Percentiles rank a stretch among this genome's conserved stretches.
phyloP scores from a whole-genome alignment of 1,284 basidiomycete genomes.

The Cryptococcus amylolentus region DNA sequence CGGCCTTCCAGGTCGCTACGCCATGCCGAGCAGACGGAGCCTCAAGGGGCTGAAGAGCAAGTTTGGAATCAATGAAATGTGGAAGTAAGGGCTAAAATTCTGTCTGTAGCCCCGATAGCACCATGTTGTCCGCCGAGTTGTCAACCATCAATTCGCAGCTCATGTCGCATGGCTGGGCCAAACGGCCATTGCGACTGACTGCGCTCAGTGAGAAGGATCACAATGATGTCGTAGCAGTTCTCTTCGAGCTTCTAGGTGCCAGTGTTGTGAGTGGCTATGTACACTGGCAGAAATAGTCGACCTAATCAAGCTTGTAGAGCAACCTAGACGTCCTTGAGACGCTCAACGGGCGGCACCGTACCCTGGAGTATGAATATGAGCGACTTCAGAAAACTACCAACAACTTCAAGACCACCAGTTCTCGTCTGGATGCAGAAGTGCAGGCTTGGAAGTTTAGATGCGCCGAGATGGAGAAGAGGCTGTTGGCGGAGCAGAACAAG shows the following conservation, averaged over 20 bases:
- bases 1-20: neutral
- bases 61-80: neutral
- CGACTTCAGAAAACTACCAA: slow-evolving; percentile 60
- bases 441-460: slow-evolving; percentile 64
- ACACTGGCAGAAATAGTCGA: neutral
- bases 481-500: slow-evolving; percentile 58
- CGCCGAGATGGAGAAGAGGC: slow-evolving; percentile 44
- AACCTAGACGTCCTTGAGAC: slow-evolving; percentile 78
- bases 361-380: slow-evolving; percentile 77
- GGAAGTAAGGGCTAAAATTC: neutral
- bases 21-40: neutral
- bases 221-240: slow-evolving; percentile 68
- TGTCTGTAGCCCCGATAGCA: slow-evolving; percentile 3
- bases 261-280: slow-evolving; percentile 61
- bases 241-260: slow-evolving; percentile 73
- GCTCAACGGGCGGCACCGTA: slow-evolving; percentile 68
- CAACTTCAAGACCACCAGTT: slow-evolving; percentile 10
- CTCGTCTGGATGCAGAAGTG: slow-evolving; percentile 54
- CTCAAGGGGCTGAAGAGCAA: neutral
- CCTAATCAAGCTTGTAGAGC: slow-evolving; percentile 50
- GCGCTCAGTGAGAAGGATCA: slow-evolving; percentile 59
- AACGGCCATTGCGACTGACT: slow-evolving; percentile 58
- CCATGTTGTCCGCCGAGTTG: slow-evolving; percentile 17
- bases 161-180: slow-evolving; percentile 70
- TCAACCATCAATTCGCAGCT: slow-evolving; percentile 71